Base-by-base conservation (phyloP, 2,329 filamentous ascomycete genomes). In the Bisporella sp. region DNA sequence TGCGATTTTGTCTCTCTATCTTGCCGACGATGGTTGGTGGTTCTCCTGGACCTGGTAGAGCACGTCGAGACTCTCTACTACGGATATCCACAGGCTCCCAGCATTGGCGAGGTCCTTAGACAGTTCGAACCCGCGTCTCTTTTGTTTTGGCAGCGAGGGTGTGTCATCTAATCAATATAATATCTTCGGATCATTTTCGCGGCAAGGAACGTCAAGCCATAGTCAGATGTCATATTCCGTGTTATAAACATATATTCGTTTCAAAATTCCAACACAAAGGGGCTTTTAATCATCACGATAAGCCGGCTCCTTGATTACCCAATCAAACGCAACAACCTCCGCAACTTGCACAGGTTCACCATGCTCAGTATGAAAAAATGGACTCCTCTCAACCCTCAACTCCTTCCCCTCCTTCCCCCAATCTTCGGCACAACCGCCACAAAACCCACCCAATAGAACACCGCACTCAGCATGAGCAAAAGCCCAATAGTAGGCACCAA, bases 21-120 rank as follows among this genome's bases (percentile, higher is more conserved):
- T 43, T 49, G 30, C 33, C 47, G 11, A 49, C 47, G 41, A 49
- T 44, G 11, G 47, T 35, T 44, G 30, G 40, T 44, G 47, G 30
- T 43, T 44, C 30, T n/a, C 28, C 39, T 49, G 39, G 41, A 30
- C 28, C 39, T 49, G 39, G 41, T 43, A 44, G 13, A 49, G 47
- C 30, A 43, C 29, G 31, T 49, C 47, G 40, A 49, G 47, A 32
- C 32, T 49, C 29, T 44, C 31, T 44, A 49, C 31, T 37, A 44
- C 31, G 32, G 12, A n/a, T 48, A 32, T 42, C 37, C 30, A 8
- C 39, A 42, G 39, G 30, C 39, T 48, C 39, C 28, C 13, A 40
- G 32, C 31, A 6, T 39, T 9, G 35, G 41, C 33, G 35, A 45
- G 28, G 41, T 39, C 37, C 46, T 49, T 28, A 9, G 41, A 6